Evolutionary conservation across 192 early-diverging fungal species (phyloP).

Genomic region (Coemansia sp.): DNA sequence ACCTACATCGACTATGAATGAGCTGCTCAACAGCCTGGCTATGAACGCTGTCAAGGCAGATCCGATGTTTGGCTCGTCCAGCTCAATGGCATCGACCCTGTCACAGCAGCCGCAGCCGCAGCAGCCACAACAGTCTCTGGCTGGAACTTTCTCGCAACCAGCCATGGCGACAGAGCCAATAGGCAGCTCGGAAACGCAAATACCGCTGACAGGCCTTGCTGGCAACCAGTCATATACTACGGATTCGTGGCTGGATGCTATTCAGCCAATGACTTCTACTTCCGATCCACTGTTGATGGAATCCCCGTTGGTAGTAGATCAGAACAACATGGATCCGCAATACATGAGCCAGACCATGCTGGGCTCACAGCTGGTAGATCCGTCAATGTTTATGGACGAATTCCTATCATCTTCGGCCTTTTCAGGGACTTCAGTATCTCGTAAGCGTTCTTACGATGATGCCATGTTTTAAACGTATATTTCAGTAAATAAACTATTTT

Average conservation of each 20-base stretch:
- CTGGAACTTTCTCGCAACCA: not conserved
- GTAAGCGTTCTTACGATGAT: conserved; percentile 45
- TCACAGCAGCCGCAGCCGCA: not conserved
- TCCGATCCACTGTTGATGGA: conserved; percentile 29
- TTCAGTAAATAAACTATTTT: not conserved
- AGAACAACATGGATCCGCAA: conserved; percentile 25
- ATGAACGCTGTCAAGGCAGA: conserved; percentile 38
- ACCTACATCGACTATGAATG: conserved; percentile 14
- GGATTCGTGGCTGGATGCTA: conserved; percentile 3
- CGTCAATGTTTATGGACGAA: conserved; percentile 46
- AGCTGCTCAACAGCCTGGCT: conserved; percentile 19
- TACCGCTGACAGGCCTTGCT: not conserved
- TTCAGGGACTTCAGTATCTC: conserved; percentile 15
- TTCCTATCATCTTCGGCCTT: conserved; percentile 36
- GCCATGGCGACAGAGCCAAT: not conserved
- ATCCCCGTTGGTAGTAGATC: conserved; percentile 41
- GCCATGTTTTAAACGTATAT: conserved; percentile 25
- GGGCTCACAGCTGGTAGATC: conserved; percentile 41
- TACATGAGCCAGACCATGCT: conserved; percentile 14
- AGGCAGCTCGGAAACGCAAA: not conserved
- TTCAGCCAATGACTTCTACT: not conserved
- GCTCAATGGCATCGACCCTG: not conserved
- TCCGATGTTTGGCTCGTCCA: conserved; percentile 41
- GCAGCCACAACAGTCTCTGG: no score
- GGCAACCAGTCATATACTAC: not conserved